Evolutionary conservation across 2,329 filamentous ascomycete species (phyloP).

Genomic region (Spiromastix sp.): DNA sequence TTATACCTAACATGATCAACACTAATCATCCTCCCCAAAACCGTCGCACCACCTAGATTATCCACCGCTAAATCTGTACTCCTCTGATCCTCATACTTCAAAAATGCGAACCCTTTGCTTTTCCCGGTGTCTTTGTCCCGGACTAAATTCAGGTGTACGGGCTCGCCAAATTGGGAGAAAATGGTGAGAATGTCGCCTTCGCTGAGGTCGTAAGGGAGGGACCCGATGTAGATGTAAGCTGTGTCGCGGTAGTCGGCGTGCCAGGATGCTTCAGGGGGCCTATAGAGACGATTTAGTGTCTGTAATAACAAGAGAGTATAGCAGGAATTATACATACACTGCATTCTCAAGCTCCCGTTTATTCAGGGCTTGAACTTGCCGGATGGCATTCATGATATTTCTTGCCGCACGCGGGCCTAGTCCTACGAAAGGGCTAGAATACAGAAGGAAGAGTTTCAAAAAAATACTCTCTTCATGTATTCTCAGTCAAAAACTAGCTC

Average conservation of each 20-base stretch:
- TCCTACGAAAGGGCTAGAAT: too few species aligned
- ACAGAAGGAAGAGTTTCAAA: too few species aligned
- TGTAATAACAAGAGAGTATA: background rate
- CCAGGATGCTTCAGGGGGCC: conserved; percentile 81
- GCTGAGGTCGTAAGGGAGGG: conserved; percentile 80
- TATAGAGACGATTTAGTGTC: conserved; percentile 25
- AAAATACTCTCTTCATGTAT: background rate
- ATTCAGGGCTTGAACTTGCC: conserved; percentile 85
- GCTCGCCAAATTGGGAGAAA: conserved; percentile 94
- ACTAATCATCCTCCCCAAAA: conserved; percentile 67
- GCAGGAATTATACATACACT: conserved; percentile 37
- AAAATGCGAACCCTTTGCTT: conserved; percentile 85
- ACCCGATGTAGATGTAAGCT: conserved; percentile 92
- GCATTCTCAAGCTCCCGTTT: conserved; percentile 87
- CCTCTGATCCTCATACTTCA: conserved; percentile 97
- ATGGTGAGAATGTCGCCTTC: conserved; percentile 95
- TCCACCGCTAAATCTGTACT: conserved; percentile 94
- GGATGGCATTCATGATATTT: conserved; percentile 77
- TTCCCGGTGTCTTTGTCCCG: conserved; percentile 96
- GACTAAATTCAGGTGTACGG: conserved; percentile 80
- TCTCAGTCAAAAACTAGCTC: background rate
- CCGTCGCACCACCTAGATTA: conserved; percentile 78
- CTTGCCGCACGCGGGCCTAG: background rate
- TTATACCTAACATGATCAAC: conserved; percentile 95
- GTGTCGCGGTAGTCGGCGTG: conserved; percentile 97